A percentile compares a stretch with the other conserved stretches of the same genome.
phyloP scores from a whole-genome alignment of 1,284 basidiomycete species.

The Trametes versicolor region DNA sequence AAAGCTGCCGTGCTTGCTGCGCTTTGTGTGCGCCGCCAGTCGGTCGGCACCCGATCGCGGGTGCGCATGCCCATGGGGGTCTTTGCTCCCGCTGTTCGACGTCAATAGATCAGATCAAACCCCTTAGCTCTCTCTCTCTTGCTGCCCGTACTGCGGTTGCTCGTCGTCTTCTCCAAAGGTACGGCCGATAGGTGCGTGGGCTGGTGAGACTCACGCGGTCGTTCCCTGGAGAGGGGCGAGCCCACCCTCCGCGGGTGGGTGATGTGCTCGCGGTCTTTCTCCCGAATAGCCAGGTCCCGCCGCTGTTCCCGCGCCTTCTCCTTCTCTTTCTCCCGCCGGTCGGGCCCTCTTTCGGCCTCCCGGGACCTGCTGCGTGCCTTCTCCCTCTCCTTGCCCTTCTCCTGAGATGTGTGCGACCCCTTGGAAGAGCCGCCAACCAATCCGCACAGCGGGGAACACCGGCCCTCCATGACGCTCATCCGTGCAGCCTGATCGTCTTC shows the following conservation, averaged over 20 bases:
- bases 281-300: conserved; percentile 29
- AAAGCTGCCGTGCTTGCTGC: conserved; percentile 70
- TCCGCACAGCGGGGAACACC: conserved; percentile 46
- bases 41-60: conserved; percentile 25
- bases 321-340: conserved; percentile 11
- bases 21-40: conserved; percentile 43
- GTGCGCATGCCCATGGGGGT: conserved; percentile 31
- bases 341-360: conserved; percentile 12
- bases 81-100: conserved; percentile 38
- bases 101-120: too few relatives aligned
- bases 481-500: conserved; percentile 36
- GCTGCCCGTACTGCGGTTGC: conserved; percentile 39
- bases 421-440: conserved; percentile 36
- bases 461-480: conserved; percentile 36
- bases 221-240: conserved; percentile 40
- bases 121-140: too few relatives aligned
- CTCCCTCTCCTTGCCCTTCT: conserved; percentile 42
- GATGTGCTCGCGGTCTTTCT: conserved; percentile 40
- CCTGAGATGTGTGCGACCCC: conserved; percentile 30
- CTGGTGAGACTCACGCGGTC: conserved; percentile 36
- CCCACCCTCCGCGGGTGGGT: conserved; percentile 44
- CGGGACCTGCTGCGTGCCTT: conserved; percentile 27
- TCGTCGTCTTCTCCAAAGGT: conserved; percentile 42
- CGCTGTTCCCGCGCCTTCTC: conserved; percentile 36
- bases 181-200: conserved; percentile 32